Evolutionary conservation across 202 grass and related monocot genomes (phyloP), one percentile per base, ranked within the genome.

Genomic region (Dendrocalamus latiflorus): DNA sequence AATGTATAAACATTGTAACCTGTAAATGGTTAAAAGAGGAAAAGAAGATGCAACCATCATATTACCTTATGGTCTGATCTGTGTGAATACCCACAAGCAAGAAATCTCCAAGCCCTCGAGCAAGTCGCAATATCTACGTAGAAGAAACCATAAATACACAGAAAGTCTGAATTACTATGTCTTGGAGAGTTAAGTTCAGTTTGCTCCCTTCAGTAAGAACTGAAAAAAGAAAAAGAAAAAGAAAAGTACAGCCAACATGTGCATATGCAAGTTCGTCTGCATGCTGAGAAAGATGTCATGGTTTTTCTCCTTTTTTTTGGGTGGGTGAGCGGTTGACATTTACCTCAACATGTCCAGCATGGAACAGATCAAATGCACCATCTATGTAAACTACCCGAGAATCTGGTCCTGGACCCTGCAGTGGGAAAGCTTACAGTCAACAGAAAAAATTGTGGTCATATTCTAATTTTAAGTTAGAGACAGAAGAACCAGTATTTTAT

Each of bases 271-370:
- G 8, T 50, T 33, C 0, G 18, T 67, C 58, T 9, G 17, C 38
- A 84, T 51, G 41, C 34, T 67, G 45, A 69, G 65, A 85, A 2
- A 71, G 36, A 81, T 54, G n/a, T 4, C 25, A 1, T 21, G 8
- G 49, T 51, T 72, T 49, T 22, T 8, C 38, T 28, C 57, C 16
- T 0, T 58, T 66, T 30, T 14, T 13, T 0, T 2, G 51, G 38
- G 38, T 8, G 2, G n/a, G 8, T 26, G 30, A 12, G 44, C 41
- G 70, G 21, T 47, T 68, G 11, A 1, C 24, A 49, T 72, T 86
- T 83, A 96, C 93, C 96, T 99, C 96, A 73, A 99, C 96, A 94
- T 99, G 93, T 79, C 96, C 96, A 86, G 93, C 96, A 90, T 99
- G 96, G 56, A 99, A 90, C 34, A 99, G 84, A 96, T 99, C 96